Evolutionary conservation across 202 grass and related monocot species (phyloP).

Genomic region (Carex arenaria): DNA sequence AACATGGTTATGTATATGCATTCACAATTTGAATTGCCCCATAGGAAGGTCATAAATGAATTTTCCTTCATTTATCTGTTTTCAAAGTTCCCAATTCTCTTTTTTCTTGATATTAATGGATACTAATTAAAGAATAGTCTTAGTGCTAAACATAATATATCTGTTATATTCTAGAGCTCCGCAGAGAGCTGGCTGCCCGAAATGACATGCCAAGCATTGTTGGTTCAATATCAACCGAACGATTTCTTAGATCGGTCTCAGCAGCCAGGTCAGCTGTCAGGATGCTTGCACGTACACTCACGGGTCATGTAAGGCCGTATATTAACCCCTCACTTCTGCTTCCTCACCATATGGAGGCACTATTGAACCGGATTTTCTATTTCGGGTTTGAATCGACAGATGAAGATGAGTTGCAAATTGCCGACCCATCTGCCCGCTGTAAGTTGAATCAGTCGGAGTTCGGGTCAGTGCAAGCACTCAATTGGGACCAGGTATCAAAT

Average conservation of each 20-base stretch:
- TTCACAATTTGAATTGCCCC: background rate
- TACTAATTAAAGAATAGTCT: background rate
- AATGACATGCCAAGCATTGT: background rate
- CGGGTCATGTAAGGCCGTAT: background rate
- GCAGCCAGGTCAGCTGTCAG: conserved; percentile 25
- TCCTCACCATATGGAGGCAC: conserved; percentile 30
- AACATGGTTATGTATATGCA: background rate
- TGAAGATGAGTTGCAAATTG: conserved; percentile 20
- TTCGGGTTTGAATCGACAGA: conserved; percentile 28
- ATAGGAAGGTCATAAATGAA: background rate
- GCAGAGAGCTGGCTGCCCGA: background rate
- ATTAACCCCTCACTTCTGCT: conserved; percentile 22
- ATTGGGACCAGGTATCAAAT: conserved; percentile 30
- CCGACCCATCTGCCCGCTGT: conserved; percentile 31
- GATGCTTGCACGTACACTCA: conserved; percentile 30
- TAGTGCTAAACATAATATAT: background rate
- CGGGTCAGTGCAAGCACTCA: conserved; percentile 18
- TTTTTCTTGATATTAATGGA: background rate
- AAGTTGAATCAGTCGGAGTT: conserved; percentile 20
- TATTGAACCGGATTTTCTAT: conserved; percentile 35
- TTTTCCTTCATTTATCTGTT: background rate
- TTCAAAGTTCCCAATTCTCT: background rate
- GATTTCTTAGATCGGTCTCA: conserved; percentile 29
- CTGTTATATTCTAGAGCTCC: conserved; percentile 12
- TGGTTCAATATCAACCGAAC: conserved; percentile 3